Evolutionary conservation across 345 rosid genomes (phyloP).

Genomic region (Carallia brachiata): DNA sequence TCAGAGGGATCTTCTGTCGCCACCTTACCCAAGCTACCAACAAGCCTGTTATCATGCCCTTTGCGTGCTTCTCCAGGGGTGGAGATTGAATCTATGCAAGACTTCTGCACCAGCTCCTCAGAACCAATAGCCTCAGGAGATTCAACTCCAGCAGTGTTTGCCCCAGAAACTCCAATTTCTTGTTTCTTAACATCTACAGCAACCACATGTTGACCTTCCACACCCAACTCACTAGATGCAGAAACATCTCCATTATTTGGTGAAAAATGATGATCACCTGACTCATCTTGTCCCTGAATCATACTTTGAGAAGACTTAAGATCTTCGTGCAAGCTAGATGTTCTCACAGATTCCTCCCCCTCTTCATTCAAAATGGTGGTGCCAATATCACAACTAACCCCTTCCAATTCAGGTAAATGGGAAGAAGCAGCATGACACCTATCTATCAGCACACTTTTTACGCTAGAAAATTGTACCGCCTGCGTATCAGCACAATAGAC

Average conservation of each 20-base stretch:
- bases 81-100: constrained; percentile 13
- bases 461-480: background rate
- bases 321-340: constrained; percentile 1
- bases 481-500: constrained; percentile 6
- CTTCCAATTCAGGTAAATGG: background rate
- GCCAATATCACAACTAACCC: no score
- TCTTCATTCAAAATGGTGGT: no score
- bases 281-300: constrained; percentile 7
- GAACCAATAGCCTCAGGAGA: constrained; percentile 7
- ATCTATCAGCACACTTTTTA: constrained; percentile 16
- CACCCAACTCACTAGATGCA: constrained; percentile 7
- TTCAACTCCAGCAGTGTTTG: constrained; percentile 10
- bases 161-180: constrained; percentile 2
- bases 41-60: constrained; percentile 9
- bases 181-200: background rate
- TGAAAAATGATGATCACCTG: constrained; percentile 4
- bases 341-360: constrained; percentile 6
- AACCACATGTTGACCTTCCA: constrained; percentile 7
- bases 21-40: constrained; percentile 15
- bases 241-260: constrained; percentile 5
- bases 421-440: constrained; percentile 16
- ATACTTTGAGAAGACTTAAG: constrained; percentile 12
- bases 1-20: constrained; percentile 16
- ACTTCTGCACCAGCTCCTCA: constrained; percentile 14
- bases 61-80: constrained; percentile 9